These are phyloP conservation scores for Rhododendron williamsianum DNA, from an alignment of 148 eudicot genomes.

Conservation along the genomic window DNA sequence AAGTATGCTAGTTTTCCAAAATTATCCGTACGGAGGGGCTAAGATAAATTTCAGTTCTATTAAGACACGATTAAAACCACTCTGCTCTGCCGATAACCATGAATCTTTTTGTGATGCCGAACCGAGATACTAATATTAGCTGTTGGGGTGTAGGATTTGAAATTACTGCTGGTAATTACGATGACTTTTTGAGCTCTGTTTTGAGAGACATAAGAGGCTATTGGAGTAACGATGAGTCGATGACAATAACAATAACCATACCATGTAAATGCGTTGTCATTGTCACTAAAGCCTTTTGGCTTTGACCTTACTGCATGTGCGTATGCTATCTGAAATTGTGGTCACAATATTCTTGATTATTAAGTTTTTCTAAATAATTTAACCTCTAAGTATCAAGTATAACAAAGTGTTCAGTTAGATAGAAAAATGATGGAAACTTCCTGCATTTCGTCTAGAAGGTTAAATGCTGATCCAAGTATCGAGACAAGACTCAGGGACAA, in stretches of 20 bases:
- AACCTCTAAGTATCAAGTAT: background rate
- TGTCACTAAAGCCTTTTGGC: background rate
- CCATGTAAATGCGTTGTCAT: background rate
- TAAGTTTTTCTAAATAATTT: background rate
- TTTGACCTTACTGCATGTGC: background rate
- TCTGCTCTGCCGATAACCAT: background rate
- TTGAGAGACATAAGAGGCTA: background rate
- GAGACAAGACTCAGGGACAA: background rate
- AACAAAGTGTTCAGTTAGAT: background rate
- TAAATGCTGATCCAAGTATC: background rate
- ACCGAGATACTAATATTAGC: background rate
- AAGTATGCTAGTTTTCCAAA: background rate
- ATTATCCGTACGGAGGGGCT: background rate
- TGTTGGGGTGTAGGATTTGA: background rate
- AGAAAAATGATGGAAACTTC: background rate
- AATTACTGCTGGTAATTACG: background rate
- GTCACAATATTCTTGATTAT: background rate
- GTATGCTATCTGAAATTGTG: background rate
- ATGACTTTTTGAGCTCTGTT: background rate
- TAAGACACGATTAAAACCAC: background rate
- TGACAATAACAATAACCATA: background rate
- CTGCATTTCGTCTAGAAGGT: background rate
- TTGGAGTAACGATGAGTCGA: background rate
- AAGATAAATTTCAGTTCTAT: background rate
- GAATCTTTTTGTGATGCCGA: background rate